Evolutionary conservation across 225 moss, liverwort and hornwort species (phyloP).

Genomic region (Sphagnum contortum): DNA sequence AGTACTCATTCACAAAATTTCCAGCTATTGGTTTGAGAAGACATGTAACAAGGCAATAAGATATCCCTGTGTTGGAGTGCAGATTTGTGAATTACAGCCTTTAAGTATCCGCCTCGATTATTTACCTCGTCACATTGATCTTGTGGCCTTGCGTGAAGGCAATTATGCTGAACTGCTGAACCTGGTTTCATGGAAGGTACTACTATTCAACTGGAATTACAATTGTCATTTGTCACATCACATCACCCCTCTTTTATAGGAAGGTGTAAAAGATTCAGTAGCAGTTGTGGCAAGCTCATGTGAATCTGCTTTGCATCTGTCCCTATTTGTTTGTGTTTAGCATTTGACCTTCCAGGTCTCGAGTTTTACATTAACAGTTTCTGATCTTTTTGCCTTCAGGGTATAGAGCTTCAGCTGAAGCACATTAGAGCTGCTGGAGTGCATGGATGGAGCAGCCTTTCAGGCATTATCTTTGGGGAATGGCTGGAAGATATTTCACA

Average conservation of each 20-base stretch:
- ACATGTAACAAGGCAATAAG: too few relatives aligned
- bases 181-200: slow-evolving; percentile 94
- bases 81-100: slow-evolving; percentile 95
- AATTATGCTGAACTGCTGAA: slow-evolving; percentile 95
- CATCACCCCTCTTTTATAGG: too few relatives aligned
- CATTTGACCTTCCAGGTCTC: too few relatives aligned
- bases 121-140: slow-evolving; percentile 82
- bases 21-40: too few relatives aligned
- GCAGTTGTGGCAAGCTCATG: too few relatives aligned
- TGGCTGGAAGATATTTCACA: slow-evolving; percentile 96
- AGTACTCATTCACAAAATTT: too few relatives aligned
- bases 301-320: too few relatives aligned
- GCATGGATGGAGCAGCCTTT: slow-evolving; percentile 92
- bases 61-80: not conserved
- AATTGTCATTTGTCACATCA: too few relatives aligned
- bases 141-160: slow-evolving; percentile 71
- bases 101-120: slow-evolving; percentile 93
- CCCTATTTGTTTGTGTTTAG: too few relatives aligned
- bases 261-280: too few relatives aligned
- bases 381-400: slow-evolving; percentile 24
- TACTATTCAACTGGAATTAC: not conserved
- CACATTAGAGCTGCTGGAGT: slow-evolving; percentile 87
- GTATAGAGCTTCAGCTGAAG: slow-evolving; percentile 91
- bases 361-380: too few relatives aligned
- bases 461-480: slow-evolving; percentile 70